These are phyloP conservation scores for Candida anglica DNA, from an alignment of 805 yeast genomes.

Conservation along the genomic window DNA sequence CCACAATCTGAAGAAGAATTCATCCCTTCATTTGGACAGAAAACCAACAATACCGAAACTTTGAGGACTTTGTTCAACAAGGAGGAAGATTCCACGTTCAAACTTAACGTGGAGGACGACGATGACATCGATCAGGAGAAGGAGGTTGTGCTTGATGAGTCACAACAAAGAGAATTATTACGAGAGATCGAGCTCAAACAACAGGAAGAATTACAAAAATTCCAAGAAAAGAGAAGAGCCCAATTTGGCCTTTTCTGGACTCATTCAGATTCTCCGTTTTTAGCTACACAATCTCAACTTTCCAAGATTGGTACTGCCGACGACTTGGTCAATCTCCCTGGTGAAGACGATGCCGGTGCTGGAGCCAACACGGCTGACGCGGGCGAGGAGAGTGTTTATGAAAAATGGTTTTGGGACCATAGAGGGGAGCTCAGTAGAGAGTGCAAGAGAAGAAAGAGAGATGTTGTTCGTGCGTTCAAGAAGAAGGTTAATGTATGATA, in stretches of 20 bases:
- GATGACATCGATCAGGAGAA: slow-evolving; percentile 10
- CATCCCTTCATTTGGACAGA: slow-evolving; percentile 49
- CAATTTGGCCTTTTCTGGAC: slow-evolving; percentile 66
- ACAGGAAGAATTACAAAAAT: slow-evolving; percentile 15
- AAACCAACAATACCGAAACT: slow-evolving; percentile 50
- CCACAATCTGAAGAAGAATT: slow-evolving; percentile 37
- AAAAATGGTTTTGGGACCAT: slow-evolving; percentile 74
- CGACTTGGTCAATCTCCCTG: slow-evolving; percentile 31
- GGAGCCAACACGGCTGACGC: slow-evolving; percentile 16
- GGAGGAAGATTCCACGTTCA: slow-evolving; percentile 13
- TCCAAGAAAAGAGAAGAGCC: slow-evolving; percentile 13
- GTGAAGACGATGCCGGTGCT: slow-evolving; percentile 19
- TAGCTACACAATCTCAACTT: slow-evolving; percentile 79
- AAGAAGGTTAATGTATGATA: slow-evolving; percentile 30
- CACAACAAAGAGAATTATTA: slow-evolving; percentile 20
- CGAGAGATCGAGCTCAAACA: slow-evolving; percentile 28
- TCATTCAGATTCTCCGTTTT: slow-evolving; percentile 81
- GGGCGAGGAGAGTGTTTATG: slow-evolving; percentile 50
- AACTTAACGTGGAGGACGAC: slow-evolving; percentile 15
- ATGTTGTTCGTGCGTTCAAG: slow-evolving; percentile 56
- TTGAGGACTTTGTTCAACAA: slow-evolving; percentile 60
- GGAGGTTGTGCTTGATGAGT: slow-evolving; percentile 6
- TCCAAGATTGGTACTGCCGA: slow-evolving; percentile 45
- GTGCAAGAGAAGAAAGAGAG: slow-evolving; percentile 72
- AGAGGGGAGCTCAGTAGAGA: slow-evolving; percentile 78